Evolutionary conservation across 1,139 yeast genomes (phyloP).

Genomic region (Yamadazyma spencermartinsiae): DNA sequence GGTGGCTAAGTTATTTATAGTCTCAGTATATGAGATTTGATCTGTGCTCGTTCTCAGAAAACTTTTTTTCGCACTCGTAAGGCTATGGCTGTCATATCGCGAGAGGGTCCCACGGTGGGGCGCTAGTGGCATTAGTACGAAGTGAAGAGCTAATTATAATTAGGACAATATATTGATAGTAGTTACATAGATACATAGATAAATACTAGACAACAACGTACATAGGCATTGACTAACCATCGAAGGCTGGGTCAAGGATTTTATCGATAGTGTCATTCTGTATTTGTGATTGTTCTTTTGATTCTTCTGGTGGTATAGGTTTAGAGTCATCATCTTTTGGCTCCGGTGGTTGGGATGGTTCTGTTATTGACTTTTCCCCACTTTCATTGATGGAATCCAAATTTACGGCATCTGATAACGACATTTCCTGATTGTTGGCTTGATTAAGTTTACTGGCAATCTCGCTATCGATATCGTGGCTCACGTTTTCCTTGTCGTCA

Average conservation of each 20-base stretch:
- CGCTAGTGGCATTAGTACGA: too few species aligned
- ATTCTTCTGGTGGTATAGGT: conserved; percentile 17
- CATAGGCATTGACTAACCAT: conserved; percentile 5
- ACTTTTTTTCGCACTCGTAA: too few species aligned
- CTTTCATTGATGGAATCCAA: not conserved
- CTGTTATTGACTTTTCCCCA: conserved; percentile 2
- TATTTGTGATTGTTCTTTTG: conserved; percentile 7
- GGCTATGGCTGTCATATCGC: too few species aligned
- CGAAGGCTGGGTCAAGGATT: conserved; percentile 19
- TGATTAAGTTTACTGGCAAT: conserved; percentile 1
- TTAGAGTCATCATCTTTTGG: conserved; percentile 1
- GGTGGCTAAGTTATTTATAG: not conserved
- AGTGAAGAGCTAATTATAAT: too few species aligned
- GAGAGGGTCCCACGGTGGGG: too few species aligned
- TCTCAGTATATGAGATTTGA: too few species aligned
- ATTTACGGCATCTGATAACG: conserved; percentile 1
- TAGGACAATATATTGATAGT: too few species aligned
- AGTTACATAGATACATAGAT: not conserved
- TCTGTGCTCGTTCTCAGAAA: too few species aligned
- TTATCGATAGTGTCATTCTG: conserved; percentile 20
- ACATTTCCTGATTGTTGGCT: not conserved
- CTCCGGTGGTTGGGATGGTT: not conserved
- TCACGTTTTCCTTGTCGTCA: conserved; percentile 2
- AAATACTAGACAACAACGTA: too few species aligned
- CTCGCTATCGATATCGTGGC: conserved; percentile 2